Conservation (phyloP, 192 early-diverging fungal genomes). For the Pilobolus umbonatus region DNA sequence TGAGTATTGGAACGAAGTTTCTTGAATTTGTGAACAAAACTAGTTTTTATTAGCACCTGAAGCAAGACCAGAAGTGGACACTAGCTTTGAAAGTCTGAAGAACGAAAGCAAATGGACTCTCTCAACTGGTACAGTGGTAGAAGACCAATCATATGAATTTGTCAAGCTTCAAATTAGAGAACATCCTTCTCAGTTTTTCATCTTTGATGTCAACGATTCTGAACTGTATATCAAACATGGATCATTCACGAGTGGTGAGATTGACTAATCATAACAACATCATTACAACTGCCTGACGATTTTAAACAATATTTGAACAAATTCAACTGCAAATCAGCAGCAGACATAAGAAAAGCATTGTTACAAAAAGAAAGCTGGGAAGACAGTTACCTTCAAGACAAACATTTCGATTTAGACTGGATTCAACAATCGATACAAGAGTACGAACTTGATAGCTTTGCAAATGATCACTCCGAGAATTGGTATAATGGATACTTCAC, state of each 20-base stretch:
- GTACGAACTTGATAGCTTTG: constrained; percentile 10
- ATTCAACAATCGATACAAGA: constrained; percentile 4
- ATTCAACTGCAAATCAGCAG: constrained; percentile 12
- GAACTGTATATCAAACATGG: constrained; percentile 16
- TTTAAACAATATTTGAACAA: constrained; percentile 9
- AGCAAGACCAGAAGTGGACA: constrained; percentile 11
- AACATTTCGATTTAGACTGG: constrained; percentile 11
- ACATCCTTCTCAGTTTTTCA: constrained; percentile 11
- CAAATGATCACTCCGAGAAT: constrained; percentile 15
- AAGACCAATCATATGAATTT: constrained; percentile 15
- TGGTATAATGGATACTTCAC: not conserved
- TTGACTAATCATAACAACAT: not conserved
- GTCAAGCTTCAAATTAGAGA: constrained; percentile 17
- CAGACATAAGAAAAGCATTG: constrained; percentile 11
- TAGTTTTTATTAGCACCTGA: constrained; percentile 13
- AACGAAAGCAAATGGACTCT: constrained; percentile 10
- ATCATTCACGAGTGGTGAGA: constrained; percentile 12
- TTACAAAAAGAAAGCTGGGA: constrained; percentile 8
- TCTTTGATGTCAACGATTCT: constrained; percentile 14
- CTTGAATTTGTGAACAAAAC: constrained; percentile 7
- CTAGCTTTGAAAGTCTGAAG: constrained; percentile 13
- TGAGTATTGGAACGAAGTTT: constrained; percentile 12
- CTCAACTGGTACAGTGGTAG: constrained; percentile 10
- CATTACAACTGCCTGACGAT: constrained; percentile 3
- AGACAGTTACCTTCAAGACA: not conserved